Conservation (phyloP, 805 yeast genomes). For the Saccharomyces paradoxus region DNA sequence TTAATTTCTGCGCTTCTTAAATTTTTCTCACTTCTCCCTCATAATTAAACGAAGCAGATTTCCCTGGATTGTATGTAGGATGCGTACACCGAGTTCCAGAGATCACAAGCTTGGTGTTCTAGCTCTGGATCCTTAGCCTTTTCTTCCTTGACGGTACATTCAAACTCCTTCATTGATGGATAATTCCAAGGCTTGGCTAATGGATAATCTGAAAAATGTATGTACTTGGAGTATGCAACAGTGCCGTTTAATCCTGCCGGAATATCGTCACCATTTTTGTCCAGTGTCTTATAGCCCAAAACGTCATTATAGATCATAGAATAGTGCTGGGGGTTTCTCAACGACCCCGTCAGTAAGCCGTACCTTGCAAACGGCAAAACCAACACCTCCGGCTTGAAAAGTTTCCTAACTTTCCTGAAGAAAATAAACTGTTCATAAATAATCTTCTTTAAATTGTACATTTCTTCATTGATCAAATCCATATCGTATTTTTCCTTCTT, state of each 20-base stretch:
- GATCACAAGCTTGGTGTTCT: slow-evolving; percentile 15
- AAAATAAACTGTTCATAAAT: slow-evolving; percentile 24
- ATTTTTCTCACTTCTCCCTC: not conserved
- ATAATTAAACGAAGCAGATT: slow-evolving; percentile 8
- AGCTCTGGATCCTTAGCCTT: slow-evolving; percentile 6
- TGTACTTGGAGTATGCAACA: slow-evolving; percentile 33
- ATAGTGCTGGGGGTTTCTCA: slow-evolving; percentile 19
- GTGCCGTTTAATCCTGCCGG: slow-evolving; percentile 15
- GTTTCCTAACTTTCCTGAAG: slow-evolving; percentile 20
- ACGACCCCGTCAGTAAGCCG: slow-evolving; percentile 25
- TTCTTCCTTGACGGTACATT: slow-evolving; percentile 14
- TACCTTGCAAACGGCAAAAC: slow-evolving; percentile 28
- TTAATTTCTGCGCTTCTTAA: not conserved
- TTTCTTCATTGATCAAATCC: slow-evolving; percentile 26
- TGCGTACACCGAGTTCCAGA: slow-evolving; percentile 21
- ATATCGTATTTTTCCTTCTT: slow-evolving; percentile 21
- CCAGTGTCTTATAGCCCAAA: slow-evolving; percentile 21
- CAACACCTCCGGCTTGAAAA: slow-evolving; percentile 21
- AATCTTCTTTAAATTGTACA: slow-evolving; percentile 21
- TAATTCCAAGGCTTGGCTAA: slow-evolving; percentile 57
- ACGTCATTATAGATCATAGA: slow-evolving; percentile 20
- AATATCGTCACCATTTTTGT: slow-evolving; percentile 13
- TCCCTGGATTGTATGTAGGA: slow-evolving; percentile 12
- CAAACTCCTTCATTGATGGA: slow-evolving; percentile 11
- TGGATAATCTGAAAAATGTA: slow-evolving; percentile 63